Conservation (phyloP, 345 rosid genomes). For the Eucalyptus regnans region DNA sequence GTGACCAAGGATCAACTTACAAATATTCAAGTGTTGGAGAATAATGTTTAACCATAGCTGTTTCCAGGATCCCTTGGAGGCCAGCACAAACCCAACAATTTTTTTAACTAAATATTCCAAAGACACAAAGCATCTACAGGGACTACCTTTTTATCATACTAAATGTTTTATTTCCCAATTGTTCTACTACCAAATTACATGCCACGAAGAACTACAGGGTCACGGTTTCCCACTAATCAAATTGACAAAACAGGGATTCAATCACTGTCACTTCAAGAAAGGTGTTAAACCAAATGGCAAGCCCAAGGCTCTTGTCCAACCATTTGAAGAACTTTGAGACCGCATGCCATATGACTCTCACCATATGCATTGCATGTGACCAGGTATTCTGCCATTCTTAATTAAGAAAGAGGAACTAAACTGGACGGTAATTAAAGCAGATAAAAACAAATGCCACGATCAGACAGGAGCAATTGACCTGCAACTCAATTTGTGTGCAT, state of each 20-base stretch:
- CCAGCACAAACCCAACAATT: not conserved
- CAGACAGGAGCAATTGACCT: slow-evolving; percentile 29
- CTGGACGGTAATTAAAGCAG: not conserved
- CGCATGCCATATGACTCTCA: not conserved
- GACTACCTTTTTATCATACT: not conserved
- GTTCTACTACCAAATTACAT: not conserved
- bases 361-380: not conserved
- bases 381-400: not conserved
- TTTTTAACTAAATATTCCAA: not conserved
- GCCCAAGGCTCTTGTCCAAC: not conserved
- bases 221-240: not conserved
- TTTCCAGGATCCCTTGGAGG: not conserved
- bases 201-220: not conserved
- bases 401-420: not conserved
- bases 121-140: not conserved
- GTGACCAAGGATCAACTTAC: slow-evolving; percentile 2
- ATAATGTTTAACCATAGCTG: not conserved
- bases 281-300: not conserved
- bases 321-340: not conserved
- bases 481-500: slow-evolving; percentile 49
- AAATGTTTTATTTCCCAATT: not conserved
- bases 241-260: not conserved
- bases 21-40: not conserved
- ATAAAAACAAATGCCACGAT: not conserved
- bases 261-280: not conserved